These are phyloP conservation scores for Calvatia gigantea DNA, from an alignment of 768 basidiomycete genomes.

Conservation along the genomic window DNA sequence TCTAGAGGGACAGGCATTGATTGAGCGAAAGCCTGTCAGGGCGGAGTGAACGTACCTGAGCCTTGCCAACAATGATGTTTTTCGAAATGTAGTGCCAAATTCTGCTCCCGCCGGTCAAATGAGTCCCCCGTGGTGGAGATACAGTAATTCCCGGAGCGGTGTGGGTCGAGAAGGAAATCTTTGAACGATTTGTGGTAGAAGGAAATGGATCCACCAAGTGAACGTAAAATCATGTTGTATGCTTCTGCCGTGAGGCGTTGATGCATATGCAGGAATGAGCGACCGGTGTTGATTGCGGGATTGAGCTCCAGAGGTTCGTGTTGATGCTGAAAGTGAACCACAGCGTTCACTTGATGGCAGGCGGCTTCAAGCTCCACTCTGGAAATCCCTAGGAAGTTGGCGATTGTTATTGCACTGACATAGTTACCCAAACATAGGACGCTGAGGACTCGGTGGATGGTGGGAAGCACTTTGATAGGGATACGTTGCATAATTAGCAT, in stretches of 20 bases:
- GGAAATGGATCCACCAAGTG: not conserved
- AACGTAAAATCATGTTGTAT: not conserved
- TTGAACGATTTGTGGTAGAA: constrained; percentile 7
- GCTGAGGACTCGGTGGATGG: no score
- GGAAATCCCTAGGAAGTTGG: not conserved
- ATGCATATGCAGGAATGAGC: not conserved
- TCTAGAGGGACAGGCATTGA: not conserved
- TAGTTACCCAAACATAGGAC: no score
- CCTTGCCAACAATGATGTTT: not conserved
- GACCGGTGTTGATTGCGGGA: not conserved
- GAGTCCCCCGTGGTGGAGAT: not conserved
- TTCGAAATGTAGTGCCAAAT: not conserved
- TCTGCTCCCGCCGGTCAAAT: not conserved
- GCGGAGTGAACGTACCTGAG: not conserved
- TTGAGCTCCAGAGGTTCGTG: not conserved
- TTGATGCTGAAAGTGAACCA: no score
- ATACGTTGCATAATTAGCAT: constrained; percentile 5
- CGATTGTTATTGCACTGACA: not conserved
- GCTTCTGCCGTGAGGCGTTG: no score
- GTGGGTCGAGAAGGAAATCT: not conserved
- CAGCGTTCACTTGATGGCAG: not conserved
- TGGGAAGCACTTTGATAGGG: no score
- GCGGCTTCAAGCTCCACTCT: not conserved
- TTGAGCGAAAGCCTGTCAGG: not conserved
- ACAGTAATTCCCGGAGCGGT: not conserved